Evolutionary conservation across 495 filamentous ascomycete species (phyloP).

Genomic region (Aspergillus indologenus): DNA sequence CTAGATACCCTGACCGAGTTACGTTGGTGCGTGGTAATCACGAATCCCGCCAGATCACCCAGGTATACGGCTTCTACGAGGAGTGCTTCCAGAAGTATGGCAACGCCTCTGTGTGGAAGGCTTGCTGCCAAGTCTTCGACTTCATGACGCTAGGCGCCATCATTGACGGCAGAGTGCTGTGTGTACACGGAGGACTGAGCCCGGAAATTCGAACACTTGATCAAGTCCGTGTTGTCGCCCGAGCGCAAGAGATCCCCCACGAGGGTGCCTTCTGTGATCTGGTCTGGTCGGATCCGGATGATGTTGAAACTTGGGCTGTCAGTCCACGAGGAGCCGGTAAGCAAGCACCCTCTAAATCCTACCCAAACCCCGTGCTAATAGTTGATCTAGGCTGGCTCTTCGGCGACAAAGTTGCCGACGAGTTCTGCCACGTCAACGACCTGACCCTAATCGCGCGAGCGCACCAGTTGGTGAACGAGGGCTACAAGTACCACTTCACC

Average conservation of each 20-base stretch:
- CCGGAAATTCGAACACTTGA: conserved; percentile 96
- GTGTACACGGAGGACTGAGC: conserved; percentile 94
- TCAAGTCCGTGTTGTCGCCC: conserved; percentile 94
- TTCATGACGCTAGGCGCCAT: conserved; percentile 95
- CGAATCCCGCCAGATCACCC: conserved; percentile 96
- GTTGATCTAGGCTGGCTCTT: conserved; percentile 74
- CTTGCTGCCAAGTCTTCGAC: conserved; percentile 98
- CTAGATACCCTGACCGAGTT: conserved; percentile 88
- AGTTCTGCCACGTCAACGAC: conserved; percentile 98
- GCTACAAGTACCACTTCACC: conserved; percentile 96
- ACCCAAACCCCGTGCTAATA: not conserved
- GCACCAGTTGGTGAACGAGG: conserved; percentile 96
- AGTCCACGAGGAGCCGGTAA: conserved; percentile 82
- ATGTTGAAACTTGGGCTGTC: conserved; percentile 97
- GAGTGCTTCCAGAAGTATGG: conserved; percentile 98
- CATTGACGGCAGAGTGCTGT: conserved; percentile 93
- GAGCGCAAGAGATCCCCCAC: conserved; percentile 96
- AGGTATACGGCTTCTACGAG: conserved; percentile 98
- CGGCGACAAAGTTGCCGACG: conserved; percentile 94
- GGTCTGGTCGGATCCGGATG: conserved; percentile 97
- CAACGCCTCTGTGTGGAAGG: conserved; percentile 98
- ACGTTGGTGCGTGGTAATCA: conserved; percentile 97
- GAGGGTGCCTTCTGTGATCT: conserved; percentile 98
- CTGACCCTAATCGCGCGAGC: conserved; percentile 92
- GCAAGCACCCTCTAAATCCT: not conserved